These are phyloP conservation scores for Colletotrichum gloeosporioides DNA, from an alignment of 2,329 filamentous ascomycete genomes.

Conservation along the genomic window DNA sequence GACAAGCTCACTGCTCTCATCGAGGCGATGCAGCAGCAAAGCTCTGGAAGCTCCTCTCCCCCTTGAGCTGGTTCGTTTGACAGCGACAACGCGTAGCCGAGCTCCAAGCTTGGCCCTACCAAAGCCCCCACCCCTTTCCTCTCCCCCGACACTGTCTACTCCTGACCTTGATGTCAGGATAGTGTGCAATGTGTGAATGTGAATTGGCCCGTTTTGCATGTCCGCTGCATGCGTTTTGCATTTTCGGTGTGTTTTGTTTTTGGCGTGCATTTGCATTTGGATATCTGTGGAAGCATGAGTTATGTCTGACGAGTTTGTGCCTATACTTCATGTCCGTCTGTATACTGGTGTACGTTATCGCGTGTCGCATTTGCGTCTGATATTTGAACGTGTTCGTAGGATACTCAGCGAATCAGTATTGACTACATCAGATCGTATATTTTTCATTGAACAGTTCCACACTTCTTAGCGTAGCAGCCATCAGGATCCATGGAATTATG, in stretches of 20 bases:
- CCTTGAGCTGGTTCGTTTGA: neutral
- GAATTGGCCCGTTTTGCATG: neutral
- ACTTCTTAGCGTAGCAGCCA: neutral
- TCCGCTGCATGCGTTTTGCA: neutral
- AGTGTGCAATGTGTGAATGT: neutral
- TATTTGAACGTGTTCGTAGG: neutral
- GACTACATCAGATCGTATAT: neutral
- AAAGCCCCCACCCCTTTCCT: neutral
- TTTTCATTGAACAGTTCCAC: neutral
- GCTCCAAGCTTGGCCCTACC: neutral
- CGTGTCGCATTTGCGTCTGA: neutral
- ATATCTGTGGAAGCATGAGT: neutral
- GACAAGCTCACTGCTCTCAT: constrained; percentile 61
- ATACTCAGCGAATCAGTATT: neutral
- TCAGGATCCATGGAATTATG: neutral
- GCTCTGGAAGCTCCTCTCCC: neutral
- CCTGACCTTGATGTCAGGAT: neutral
- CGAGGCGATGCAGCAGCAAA: constrained; percentile 50
- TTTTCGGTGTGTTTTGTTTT: neutral
- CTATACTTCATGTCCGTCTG: neutral
- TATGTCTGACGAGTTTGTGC: neutral
- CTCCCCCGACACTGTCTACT: neutral
- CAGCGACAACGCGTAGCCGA: neutral
- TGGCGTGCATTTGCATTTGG: neutral
- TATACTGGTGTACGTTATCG: neutral